Evolutionary conservation across 2,329 filamentous ascomycete species (phyloP), one percentile per base, ranked within the genome.

Genomic region (Diplodia sapinea): DNA sequence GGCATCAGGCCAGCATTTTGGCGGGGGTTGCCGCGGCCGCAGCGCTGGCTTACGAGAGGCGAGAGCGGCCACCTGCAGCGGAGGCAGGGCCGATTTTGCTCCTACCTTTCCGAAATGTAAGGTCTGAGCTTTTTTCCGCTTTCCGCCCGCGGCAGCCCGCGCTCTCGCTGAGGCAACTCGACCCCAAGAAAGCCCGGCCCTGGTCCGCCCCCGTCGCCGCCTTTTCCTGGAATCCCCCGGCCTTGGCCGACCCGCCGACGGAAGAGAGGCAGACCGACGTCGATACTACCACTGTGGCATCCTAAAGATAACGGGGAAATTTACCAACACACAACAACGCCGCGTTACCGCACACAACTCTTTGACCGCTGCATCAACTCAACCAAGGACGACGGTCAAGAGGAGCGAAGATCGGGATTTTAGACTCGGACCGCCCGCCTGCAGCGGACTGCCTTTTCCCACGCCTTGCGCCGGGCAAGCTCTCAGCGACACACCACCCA

Each of bases 11-110:
- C 40, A 62, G 40, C 57, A 49, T 2, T 62, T 62, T 9, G 17
- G 56, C 38, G 56, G 36, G 40, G n/a, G 40, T 62, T 62, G 57
- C 57, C 57, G 57, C 57, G 40, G 26, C 23, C 57, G 23, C 26
- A 49, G 57, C 26, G 56, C 20, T 15, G 26, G 23, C 7, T 13
- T 13, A 15, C 29, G 40, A 29, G 40, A n/a, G 54, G 11, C 31
- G 23, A 40, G 36, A 59, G 40, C 57, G 57, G 57, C 57, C 57
- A 62, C 57, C 40, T 49, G 57, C 57, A 62, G 57, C 57, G 26
- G 26, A 29, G 57, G n/a, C 36, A 62, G 57, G 40, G 23, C 40
- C 38, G 36, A 29, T 40, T 40, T n/a, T 23, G 52, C 52, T 36
- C 12, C 54, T 17, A 1, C 12, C 31, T 40, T n/a, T n/a, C 33